These are phyloP conservation scores for Coriolopsis trogii DNA, from an alignment of 1,284 basidiomycete genomes.

Conservation along the genomic window DNA sequence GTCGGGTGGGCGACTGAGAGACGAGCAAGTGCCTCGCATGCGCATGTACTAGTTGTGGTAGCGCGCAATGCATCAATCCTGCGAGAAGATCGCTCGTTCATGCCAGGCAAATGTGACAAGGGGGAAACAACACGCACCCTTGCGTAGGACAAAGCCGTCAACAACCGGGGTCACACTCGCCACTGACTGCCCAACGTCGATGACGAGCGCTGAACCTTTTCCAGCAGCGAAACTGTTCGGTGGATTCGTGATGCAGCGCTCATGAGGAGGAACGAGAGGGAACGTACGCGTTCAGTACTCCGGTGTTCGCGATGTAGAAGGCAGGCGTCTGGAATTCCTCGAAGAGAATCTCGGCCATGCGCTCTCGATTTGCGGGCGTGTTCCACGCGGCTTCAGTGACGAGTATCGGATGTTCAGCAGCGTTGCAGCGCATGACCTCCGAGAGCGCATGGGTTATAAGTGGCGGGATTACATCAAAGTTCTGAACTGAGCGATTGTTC, in stretches of 20 bases:
- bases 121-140: conserved; percentile 63
- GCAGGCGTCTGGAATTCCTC: conserved; percentile 95
- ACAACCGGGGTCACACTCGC: conserved; percentile 94
- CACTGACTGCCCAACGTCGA: conserved; percentile 90
- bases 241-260: background rate
- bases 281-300: conserved; percentile 91
- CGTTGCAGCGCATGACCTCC: conserved; percentile 73
- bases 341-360: conserved; percentile 96
- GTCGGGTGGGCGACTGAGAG: conserved; percentile 48
- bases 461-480: conserved; percentile 76
- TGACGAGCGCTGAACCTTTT: conserved; percentile 93
- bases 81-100: background rate
- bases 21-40: conserved; percentile 70
- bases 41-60: conserved; percentile 79
- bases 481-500: conserved; percentile 58
- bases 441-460: conserved; percentile 79
- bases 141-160: conserved; percentile 96
- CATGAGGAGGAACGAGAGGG: background rate
- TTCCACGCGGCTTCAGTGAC: conserved; percentile 98
- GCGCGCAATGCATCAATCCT: conserved; percentile 73
- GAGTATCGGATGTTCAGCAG: conserved; percentile 88
- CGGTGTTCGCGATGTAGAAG: conserved; percentile 95
- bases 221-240: conserved; percentile 86
- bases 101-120: background rate
- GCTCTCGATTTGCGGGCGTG: conserved; percentile 85